Percentiles rank a stretch among this genome's conserved stretches.
These are phyloP conservation scores for Exophiala oligosperma DNA, from an alignment of 2,329 filamentous ascomycete species.

Conservation along the genomic window DNA sequence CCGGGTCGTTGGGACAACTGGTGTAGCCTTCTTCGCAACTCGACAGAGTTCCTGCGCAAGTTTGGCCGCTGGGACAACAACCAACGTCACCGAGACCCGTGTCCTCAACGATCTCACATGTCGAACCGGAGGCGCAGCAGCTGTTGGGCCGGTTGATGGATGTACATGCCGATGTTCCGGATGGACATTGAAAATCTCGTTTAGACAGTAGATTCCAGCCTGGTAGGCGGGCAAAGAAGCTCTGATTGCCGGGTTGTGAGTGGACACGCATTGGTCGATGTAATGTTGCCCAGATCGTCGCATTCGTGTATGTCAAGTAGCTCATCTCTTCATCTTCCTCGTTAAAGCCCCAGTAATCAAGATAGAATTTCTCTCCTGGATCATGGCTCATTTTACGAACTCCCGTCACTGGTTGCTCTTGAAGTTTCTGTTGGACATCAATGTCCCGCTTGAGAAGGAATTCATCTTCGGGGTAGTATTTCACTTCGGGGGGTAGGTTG, in stretches of 20 bases:
- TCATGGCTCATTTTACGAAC: conserved; percentile 48
- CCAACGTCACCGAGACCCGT: conserved; percentile 58
- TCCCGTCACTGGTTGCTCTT: conserved; percentile 29
- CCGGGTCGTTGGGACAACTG: conserved; percentile 54
- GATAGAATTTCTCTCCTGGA: conserved; percentile 50
- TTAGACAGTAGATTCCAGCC: conserved; percentile 22
- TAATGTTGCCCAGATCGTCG: conserved; percentile 5
- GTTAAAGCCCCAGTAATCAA: conserved; percentile 46
- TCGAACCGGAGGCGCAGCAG: conserved; percentile 56
- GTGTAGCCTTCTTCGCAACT: conserved; percentile 55
- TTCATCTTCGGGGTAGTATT: conserved; percentile 32
- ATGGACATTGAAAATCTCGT: conserved; percentile 59
- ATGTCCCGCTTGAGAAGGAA: conserved; percentile 29
- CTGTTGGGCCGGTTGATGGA: conserved; percentile 58
- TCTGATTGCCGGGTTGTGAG: conserved; percentile 5
- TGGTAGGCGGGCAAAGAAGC: conserved; percentile 3
- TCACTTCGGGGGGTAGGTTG: conserved; percentile 26
- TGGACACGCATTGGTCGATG: conserved; percentile 16
- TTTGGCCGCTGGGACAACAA: conserved; percentile 58
- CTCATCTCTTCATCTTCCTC: conserved; percentile 15
- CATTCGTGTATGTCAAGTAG: conserved; percentile 8
- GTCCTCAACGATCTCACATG: conserved; percentile 55
- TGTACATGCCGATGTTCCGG: conserved; percentile 54
- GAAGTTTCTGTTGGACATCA: conserved; percentile 34
- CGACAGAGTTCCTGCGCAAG: conserved; percentile 53